Evolutionary conservation across 257 asterid species (phyloP), one percentile per base, ranked within the genome.

Genomic region (Rauvolfia tetraphylla): DNA sequence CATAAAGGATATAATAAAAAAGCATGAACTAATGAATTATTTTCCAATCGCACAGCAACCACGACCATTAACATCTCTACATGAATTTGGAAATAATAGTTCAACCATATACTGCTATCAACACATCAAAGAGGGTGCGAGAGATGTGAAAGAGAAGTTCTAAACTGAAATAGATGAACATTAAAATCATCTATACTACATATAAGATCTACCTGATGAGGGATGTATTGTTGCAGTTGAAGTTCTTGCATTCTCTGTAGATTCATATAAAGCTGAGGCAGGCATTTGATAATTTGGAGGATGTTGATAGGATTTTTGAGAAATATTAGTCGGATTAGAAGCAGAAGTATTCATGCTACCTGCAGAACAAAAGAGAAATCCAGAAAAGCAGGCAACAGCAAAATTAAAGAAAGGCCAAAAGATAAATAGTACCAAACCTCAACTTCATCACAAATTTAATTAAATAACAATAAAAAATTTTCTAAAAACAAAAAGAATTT

Each of bases 271-370:
- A 76, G 94, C 96, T 72, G 96, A 86, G 77, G 89, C 84, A 48
- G 96, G 92, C 76, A 77, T 89, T 79, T 90, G 98, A 84, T 88
- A 90, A 75, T 89, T 85, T 13, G 81, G 62, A n/a, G 80, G 87
- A 59, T 78, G 89, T 74, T 84, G 85, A 72, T 82, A 83, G 49
- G 88, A 78, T 84, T 87, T 90, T 76, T 86, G 89, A 63, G 91
- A 80, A 79, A 82, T 78, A 73, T 82, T 69, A 3, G 68, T 72
- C 72, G 84, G 71, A 77, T 71, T 78, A 78, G 86, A 38, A 68
- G 86, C 74, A 79, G 81, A 73, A 34, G 39, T 31, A 59, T 78
- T 77, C 75, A 77, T 15, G 77, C 78, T 84, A 80, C 82, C 89
- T 86, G 68, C 46, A 75, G 31, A 67, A 54, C 48, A 76, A 51